Conservation (phyloP, 2,329 filamentous ascomycete genomes). For the Xenosphaeropsis pyriputrescens region DNA sequence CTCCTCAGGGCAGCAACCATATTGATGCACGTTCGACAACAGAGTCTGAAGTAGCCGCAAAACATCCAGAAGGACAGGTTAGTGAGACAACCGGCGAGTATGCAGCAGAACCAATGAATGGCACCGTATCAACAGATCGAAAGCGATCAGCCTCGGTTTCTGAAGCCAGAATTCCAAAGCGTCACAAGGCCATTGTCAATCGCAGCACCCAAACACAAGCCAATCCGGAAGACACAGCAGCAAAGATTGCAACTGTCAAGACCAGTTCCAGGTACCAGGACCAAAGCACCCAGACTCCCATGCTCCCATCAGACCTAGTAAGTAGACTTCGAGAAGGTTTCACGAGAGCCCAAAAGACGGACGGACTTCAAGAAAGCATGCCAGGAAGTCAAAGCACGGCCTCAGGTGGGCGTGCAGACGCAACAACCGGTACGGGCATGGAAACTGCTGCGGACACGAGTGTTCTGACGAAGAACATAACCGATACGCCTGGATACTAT, state of each 20-base stretch:
- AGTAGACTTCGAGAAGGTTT: no score
- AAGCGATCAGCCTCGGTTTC: no score
- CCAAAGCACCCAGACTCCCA: conserved; percentile 5
- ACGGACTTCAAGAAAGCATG: background rate
- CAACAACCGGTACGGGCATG: conserved; percentile 3
- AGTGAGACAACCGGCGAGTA: background rate
- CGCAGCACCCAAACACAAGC: conserved; percentile 15
- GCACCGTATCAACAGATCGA: no score
- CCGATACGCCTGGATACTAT: conserved; percentile 11
- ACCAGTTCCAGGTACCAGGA: no score
- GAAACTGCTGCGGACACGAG: conserved; percentile 8
- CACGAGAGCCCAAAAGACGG: background rate
- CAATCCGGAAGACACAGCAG: background rate
- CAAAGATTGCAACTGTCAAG: no score
- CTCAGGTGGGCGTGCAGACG: conserved; percentile 8
- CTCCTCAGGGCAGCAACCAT: no score
- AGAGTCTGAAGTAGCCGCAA: background rate
- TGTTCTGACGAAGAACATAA: conserved; percentile 11
- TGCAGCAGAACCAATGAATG: conserved; percentile 1
- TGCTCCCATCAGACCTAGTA: background rate
- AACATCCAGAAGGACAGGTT: background rate
- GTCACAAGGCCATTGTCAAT: conserved; percentile 15
- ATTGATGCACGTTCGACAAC: background rate
- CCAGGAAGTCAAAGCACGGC: background rate
- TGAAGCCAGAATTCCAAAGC: conserved; percentile 7